Evolutionary conservation across 2,329 filamentous ascomycete species (phyloP).

Genomic region (Ambrosiella xylebori): DNA sequence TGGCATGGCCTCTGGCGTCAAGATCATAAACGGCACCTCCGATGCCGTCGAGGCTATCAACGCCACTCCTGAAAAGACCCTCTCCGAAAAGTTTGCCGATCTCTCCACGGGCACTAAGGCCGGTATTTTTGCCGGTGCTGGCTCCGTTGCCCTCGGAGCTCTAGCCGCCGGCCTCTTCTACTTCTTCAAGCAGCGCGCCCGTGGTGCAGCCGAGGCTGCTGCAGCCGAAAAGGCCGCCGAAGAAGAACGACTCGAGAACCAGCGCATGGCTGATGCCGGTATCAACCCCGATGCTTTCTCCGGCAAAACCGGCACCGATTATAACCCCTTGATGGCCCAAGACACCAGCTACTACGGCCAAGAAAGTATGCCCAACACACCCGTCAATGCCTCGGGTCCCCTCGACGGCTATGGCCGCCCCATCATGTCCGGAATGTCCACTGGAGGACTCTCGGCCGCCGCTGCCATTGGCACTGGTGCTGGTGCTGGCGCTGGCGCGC

Average conservation of each 20-base stretch:
- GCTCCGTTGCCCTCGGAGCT: constrained; percentile 22
- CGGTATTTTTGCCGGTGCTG: constrained; percentile 33
- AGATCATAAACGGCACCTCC: constrained; percentile 39
- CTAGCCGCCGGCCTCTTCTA: constrained; percentile 32
- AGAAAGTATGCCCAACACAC: constrained; percentile 10
- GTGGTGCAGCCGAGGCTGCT: constrained; percentile 33
- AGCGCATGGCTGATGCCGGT: constrained; percentile 30
- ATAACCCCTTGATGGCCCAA: constrained; percentile 18
- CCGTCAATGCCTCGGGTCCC: constrained; percentile 15
- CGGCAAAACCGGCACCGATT: constrained; percentile 21
- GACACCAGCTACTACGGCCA: constrained; percentile 18
- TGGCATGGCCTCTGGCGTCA: constrained; percentile 48
- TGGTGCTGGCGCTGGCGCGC: background rate
- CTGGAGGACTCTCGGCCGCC: constrained; percentile 14
- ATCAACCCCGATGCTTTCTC: constrained; percentile 30
- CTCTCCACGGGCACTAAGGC: constrained; percentile 33
- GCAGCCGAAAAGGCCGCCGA: constrained; percentile 27
- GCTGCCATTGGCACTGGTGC: background rate
- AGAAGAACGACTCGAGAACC: constrained; percentile 33
- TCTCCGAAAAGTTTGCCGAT: constrained; percentile 36
- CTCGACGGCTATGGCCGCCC: constrained; percentile 16
- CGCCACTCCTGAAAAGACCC: constrained; percentile 24
- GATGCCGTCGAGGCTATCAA: constrained; percentile 24
- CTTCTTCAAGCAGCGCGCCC: constrained; percentile 37
- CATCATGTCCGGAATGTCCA: constrained; percentile 18